Evolutionary conservation across 164 flowering plant genomes (phyloP).

Genomic region (Liriodendron chinense): DNA sequence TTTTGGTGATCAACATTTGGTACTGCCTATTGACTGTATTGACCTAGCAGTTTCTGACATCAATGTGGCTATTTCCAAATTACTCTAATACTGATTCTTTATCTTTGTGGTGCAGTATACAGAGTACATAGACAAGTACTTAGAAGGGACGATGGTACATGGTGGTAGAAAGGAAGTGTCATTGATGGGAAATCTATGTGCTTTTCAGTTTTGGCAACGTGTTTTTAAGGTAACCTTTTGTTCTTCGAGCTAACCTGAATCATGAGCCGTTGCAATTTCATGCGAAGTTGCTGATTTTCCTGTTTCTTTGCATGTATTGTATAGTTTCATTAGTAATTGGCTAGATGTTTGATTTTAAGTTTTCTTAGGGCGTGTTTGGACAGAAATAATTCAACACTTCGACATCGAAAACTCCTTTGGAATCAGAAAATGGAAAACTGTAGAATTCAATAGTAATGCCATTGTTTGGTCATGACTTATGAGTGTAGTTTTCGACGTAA

Average conservation of each 20-base stretch:
- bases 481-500: too few species aligned
- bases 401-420: too few species aligned
- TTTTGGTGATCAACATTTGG: conserved; percentile 78
- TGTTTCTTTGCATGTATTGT: neutral
- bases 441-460: too few species aligned
- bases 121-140: conserved; percentile 48
- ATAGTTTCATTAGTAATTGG: neutral
- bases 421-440: too few species aligned
- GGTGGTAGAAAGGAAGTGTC: conserved; percentile 57
- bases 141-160: conserved; percentile 31
- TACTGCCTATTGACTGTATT: conserved; percentile 19
- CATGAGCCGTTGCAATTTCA: neutral
- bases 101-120: conserved; percentile 40
- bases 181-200: conserved; percentile 70
- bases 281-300: neutral
- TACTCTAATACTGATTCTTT: conserved; percentile 9
- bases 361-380: too few species aligned
- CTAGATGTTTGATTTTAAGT: too few species aligned
- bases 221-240: conserved; percentile 57
- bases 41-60: neutral
- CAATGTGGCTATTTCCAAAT: neutral
- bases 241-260: neutral
- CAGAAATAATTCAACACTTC: too few species aligned
- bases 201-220: conserved; percentile 90
- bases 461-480: too few species aligned